These are phyloP conservation scores for Nowakowskiella sp. DNA, from an alignment of 192 early-diverging fungal genomes.

Conservation along the genomic window DNA sequence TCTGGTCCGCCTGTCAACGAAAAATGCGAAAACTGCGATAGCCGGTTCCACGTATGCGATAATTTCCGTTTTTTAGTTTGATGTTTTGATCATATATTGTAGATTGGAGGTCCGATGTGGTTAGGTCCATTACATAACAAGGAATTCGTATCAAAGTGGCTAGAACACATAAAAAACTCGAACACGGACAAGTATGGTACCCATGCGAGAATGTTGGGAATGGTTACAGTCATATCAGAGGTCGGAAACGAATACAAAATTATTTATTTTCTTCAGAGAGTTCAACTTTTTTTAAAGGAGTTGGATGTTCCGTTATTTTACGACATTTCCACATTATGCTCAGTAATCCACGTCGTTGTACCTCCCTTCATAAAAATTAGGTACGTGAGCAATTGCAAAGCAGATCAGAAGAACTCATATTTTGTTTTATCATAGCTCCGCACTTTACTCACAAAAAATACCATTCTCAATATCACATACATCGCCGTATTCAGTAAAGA, in stretches of 20 bases:
- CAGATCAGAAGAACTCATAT: neutral
- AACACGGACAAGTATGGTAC: constrained; percentile 64
- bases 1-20: constrained; percentile 51
- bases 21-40: constrained; percentile 68
- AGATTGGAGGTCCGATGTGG: constrained; percentile 92
- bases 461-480: constrained; percentile 75
- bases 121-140: constrained; percentile 73
- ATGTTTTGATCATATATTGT: constrained; percentile 2
- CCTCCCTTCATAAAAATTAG: constrained; percentile 61
- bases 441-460: neutral
- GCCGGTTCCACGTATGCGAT: constrained; percentile 55
- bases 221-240: constrained; percentile 85
- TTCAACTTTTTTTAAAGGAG: constrained; percentile 28
- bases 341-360: constrained; percentile 62
- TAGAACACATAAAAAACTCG: constrained; percentile 56
- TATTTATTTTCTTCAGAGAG: neutral
- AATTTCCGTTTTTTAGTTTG: constrained; percentile 13
- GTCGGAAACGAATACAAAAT: constrained; percentile 32
- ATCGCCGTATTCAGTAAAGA: constrained; percentile 74
- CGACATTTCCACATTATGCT: constrained; percentile 56
- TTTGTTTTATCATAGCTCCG: constrained; percentile 4
- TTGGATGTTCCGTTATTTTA: constrained; percentile 78
- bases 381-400: constrained; percentile 29
- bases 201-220: constrained; percentile 80
- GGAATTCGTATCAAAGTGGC: constrained; percentile 75